Evolutionary conservation across 805 yeast species (phyloP).

Genomic region (Lachancea mirantina): DNA sequence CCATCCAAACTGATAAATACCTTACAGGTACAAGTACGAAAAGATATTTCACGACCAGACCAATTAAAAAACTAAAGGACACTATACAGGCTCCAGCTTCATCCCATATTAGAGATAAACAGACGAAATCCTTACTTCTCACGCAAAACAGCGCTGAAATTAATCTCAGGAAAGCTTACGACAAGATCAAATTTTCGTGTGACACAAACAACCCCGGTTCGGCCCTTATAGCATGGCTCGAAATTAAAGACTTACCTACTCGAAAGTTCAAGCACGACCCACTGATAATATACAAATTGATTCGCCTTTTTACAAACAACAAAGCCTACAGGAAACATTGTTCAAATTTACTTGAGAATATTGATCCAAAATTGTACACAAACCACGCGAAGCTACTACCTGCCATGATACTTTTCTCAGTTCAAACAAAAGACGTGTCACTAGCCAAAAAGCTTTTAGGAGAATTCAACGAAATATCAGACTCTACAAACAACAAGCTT

Average conservation of each 20-base stretch:
- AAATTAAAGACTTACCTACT: slow-evolving; percentile 13
- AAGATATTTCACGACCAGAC: no score
- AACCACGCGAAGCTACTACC: slow-evolving; percentile 24
- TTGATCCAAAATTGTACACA: slow-evolving; percentile 19
- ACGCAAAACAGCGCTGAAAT: no score
- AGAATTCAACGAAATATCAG: slow-evolving; percentile 18
- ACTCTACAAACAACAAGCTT: slow-evolving; percentile 12
- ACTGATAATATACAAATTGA: slow-evolving; percentile 19
- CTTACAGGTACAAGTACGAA: no score
- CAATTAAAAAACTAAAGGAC: no score
- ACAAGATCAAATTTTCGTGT: slow-evolving; percentile 18
- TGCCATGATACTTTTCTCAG: slow-evolving; percentile 17
- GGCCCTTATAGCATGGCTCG: slow-evolving; percentile 19
- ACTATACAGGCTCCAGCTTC: no score
- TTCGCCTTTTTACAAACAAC: slow-evolving; percentile 17
- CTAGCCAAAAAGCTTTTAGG: slow-evolving; percentile 18
- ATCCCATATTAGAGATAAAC: no score
- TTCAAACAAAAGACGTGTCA: slow-evolving; percentile 11
- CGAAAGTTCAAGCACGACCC: slow-evolving; percentile 20
- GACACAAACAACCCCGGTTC: slow-evolving; percentile 22
- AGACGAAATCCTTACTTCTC: no score
- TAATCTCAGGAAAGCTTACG: slow-evolving; percentile 17
- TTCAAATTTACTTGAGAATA: slow-evolving; percentile 12
- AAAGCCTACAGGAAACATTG: slow-evolving; percentile 18
- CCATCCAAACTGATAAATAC: no score